phyloP scores from a whole-genome alignment of 1,139 yeast species.

The Citeromyces siamensis region DNA sequence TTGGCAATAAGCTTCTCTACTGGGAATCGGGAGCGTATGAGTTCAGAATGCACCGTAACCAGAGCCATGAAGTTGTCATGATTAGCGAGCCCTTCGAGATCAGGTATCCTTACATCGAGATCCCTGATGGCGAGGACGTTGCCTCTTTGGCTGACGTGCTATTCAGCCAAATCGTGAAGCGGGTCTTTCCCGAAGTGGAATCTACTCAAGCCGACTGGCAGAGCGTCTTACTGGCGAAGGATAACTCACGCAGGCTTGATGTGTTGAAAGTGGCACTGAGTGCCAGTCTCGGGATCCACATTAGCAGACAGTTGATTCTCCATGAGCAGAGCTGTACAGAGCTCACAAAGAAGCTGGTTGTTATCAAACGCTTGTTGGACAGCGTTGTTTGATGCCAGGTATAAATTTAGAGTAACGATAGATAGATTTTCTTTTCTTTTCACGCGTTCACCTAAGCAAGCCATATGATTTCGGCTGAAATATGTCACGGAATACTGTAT shows the following conservation, averaged over 20 bases:
- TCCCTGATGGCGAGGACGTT: constrained; percentile 3
- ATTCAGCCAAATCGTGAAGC: constrained; percentile 22
- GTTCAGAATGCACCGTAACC: constrained; percentile 60
- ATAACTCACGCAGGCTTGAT: constrained; percentile 1
- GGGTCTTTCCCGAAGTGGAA: constrained; percentile 13
- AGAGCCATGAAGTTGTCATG: constrained; percentile 59
- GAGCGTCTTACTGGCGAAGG: not conserved
- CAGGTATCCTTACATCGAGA: constrained; percentile 14
- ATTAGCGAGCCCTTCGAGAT: constrained; percentile 67
- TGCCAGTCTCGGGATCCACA: not conserved
- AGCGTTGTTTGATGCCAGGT: no score
- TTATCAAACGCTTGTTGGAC: not conserved
- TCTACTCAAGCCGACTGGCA: not conserved
- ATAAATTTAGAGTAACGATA: no score
- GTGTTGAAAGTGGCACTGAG: not conserved
- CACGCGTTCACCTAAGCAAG: no score
- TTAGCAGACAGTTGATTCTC: not conserved
- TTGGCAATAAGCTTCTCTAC: constrained; percentile 35
- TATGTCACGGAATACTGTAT: no score
- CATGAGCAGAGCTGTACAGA: not conserved
- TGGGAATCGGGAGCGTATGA: constrained; percentile 73
- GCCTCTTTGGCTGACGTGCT: constrained; percentile 23
- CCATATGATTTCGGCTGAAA: no score
- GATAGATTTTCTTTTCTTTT: no score
- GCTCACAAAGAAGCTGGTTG: not conserved